Percentiles rank a stretch among this genome's conserved stretches.
phyloP scores from a whole-genome alignment of 2,329 filamentous ascomycete genomes.

The Diplocarpon rosae region DNA sequence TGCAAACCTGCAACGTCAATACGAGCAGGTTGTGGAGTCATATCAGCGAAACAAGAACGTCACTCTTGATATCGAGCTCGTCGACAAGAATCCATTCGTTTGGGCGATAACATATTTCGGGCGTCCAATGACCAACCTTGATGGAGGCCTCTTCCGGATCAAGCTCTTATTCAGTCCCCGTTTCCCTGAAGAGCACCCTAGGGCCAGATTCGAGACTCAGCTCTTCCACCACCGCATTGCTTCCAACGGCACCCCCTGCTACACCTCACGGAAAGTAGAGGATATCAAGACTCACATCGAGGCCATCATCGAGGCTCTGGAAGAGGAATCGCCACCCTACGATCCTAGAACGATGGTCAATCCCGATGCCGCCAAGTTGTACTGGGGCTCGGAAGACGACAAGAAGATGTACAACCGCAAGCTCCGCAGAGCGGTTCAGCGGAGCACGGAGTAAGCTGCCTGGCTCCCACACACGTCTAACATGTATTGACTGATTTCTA shows the following conservation, averaged over 20 bases:
- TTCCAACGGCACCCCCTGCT: conserved; percentile 70
- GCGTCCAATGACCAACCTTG: conserved; percentile 82
- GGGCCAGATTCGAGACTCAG: conserved; percentile 67
- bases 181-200: conserved; percentile 82
- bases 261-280: conserved; percentile 59
- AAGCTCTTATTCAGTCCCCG: conserved; percentile 68
- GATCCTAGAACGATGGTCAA: conserved; percentile 84
- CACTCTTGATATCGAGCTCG: conserved; percentile 65
- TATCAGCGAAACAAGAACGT: conserved; percentile 60
- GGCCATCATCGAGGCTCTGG: conserved; percentile 68
- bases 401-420: conserved; percentile 77
- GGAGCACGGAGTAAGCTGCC: conserved; percentile 46
- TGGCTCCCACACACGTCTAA: not conserved
- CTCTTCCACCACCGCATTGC: conserved; percentile 87
- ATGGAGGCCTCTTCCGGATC: conserved; percentile 81
- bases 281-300: conserved; percentile 78
- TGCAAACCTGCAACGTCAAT: conserved; percentile 73
- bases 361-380: conserved; percentile 73
- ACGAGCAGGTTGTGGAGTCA: conserved; percentile 66
- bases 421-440: conserved; percentile 66
- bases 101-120: conserved; percentile 89
- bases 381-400: conserved; percentile 71
- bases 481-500: conserved; percentile 3
- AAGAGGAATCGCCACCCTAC: conserved; percentile 79
- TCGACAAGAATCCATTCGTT: conserved; percentile 75